phyloP scores from a whole-genome alignment of 2,329 filamentous ascomycete species.

The Diaporthe destruens region DNA sequence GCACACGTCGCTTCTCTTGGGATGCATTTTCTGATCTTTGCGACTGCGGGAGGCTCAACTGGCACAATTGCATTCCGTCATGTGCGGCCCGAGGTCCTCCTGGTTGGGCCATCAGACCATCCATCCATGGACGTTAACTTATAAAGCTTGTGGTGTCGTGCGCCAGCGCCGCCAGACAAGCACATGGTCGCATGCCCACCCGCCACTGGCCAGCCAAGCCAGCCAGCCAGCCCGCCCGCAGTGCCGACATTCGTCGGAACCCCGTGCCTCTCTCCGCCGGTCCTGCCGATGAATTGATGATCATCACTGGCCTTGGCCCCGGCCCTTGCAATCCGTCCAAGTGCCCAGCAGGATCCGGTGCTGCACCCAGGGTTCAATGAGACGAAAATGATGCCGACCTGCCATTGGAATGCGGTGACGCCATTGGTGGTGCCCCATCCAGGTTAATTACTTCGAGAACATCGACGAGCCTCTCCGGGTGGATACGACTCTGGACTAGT shows the following conservation, averaged over 20 bases:
- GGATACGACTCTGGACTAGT: conserved; percentile 20
- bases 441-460: conserved; percentile 39
- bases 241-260: conserved; percentile 1
- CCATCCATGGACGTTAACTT: not conserved
- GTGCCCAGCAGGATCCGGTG: conserved; percentile 28
- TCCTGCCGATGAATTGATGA: not conserved
- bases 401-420: conserved; percentile 31
- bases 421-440: conserved; percentile 19
- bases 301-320: conserved; percentile 1
- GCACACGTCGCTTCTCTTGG: not conserved
- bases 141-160: not conserved
- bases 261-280: conserved; percentile 1
- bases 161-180: not conserved
- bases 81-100: not conserved
- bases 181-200: not conserved
- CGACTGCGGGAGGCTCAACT: conserved; percentile 20
- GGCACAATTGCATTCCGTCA: conserved; percentile 3
- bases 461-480: conserved; percentile 12
- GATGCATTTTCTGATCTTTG: conserved; percentile 17
- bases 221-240: not conserved
- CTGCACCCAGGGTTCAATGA: conserved; percentile 21
- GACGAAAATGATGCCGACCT: conserved; percentile 11
- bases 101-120: not conserved
- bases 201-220: no score
- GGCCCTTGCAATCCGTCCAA: no score